Evolutionary conservation across 306 rosid species (phyloP).

Genomic region (Quercus dentata): DNA sequence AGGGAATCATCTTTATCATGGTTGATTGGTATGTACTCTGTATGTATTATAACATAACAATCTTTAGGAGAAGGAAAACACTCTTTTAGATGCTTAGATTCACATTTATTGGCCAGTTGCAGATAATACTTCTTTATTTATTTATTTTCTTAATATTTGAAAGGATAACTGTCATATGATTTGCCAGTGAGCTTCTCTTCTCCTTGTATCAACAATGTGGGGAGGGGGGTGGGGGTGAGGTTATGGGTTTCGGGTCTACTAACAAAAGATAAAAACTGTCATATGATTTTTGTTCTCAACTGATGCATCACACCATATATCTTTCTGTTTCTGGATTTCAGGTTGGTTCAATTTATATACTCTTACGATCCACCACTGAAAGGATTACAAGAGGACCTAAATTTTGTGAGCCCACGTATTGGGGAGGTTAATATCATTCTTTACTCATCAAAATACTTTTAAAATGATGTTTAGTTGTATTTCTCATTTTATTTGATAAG

Average conservation of each 20-base stretch:
- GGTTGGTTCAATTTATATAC: slow-evolving; percentile 90
- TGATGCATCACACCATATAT: slow-evolving; percentile 10
- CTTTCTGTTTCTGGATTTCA: slow-evolving; percentile 39
- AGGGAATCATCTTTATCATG: too few species aligned
- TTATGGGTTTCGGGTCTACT: not conserved
- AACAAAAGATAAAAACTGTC: not conserved
- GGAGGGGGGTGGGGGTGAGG: not conserved
- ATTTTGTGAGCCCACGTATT: slow-evolving; percentile 97
- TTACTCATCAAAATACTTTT: slow-evolving; percentile 15
- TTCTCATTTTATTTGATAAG: slow-evolving; percentile 5
- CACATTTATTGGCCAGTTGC: too few species aligned
- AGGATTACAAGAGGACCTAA: slow-evolving; percentile 95
- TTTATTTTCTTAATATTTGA: not conserved
- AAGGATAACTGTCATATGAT: not conserved
- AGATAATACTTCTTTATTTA: not conserved
- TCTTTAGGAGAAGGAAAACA: too few species aligned
- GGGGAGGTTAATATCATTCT: slow-evolving; percentile 83
- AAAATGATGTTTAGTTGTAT: not conserved
- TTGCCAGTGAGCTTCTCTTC: not conserved
- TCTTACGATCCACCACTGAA: slow-evolving; percentile 91
- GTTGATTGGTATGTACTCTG: too few species aligned
- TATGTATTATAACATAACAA: too few species aligned
- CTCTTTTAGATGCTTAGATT: too few species aligned
- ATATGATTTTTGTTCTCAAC: not conserved
- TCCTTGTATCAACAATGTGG: not conserved